Percentiles rank a stretch among this genome's conserved stretches.
Conservation (phyloP, 2,329 filamentous ascomycete species). For the Penicillium sp. region DNA sequence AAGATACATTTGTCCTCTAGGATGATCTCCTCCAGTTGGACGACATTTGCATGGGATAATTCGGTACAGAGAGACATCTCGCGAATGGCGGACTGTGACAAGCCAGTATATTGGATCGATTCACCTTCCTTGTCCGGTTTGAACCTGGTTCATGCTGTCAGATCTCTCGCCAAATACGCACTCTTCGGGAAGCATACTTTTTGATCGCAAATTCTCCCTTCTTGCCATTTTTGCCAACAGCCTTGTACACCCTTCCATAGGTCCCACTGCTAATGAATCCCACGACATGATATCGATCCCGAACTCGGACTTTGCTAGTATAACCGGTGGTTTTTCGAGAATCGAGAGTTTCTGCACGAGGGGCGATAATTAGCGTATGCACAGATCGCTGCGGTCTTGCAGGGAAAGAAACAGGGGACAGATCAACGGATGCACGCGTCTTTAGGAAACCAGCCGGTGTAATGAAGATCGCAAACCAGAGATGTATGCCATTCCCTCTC, state of each 20-base stretch:
- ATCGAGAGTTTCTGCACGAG: conserved; percentile 35
- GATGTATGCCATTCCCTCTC: conserved; percentile 5
- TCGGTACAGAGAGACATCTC: conserved; percentile 98
- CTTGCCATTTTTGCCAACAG: conserved; percentile 70
- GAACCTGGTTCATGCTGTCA: conserved; percentile 58
- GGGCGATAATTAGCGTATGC: conserved; percentile 23
- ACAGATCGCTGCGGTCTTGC: conserved; percentile 8
- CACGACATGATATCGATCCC: conserved; percentile 92
- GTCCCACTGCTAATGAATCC: conserved; percentile 98
- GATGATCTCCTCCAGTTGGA: conserved; percentile 90
- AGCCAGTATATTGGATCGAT: conserved; percentile 89
- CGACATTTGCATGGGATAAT: conserved; percentile 82
- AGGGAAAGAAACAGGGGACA: conserved; percentile 12
- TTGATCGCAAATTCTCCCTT: conserved; percentile 94
- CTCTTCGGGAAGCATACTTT: conserved; percentile 59
- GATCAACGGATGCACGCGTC: conserved; percentile 18
- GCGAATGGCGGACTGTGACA: conserved; percentile 93
- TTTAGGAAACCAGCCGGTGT: conserved; percentile 8
- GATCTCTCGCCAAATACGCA: not conserved
- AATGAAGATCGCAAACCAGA: conserved; percentile 13
- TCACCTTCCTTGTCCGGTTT: conserved; percentile 99
- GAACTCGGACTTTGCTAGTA: conserved; percentile 77
- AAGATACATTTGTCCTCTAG: conserved; percentile 98
- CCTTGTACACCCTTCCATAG: conserved; percentile 98
- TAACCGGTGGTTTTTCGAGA: conserved; percentile 51